Evolutionary conservation across 805 yeast genomes (phyloP), one percentile per base, ranked within the genome.

Genomic region (Naumovozyma castellii): DNA sequence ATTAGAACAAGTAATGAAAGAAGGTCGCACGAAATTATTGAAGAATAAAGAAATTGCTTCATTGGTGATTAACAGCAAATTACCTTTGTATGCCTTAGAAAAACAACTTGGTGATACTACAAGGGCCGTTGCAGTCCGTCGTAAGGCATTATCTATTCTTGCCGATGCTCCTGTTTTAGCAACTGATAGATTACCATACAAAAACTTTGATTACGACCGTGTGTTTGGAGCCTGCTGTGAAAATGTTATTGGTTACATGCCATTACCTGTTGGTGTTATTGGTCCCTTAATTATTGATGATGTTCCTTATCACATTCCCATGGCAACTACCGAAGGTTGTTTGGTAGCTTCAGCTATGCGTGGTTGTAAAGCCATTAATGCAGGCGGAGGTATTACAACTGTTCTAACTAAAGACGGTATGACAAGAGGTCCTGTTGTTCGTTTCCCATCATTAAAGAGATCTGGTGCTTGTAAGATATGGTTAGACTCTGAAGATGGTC

Each of bases 251-350:
- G 99, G 99, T 22, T 92, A 72, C 59, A 76, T 90, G 79, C 99
- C 98, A 19, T 62, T 92, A 33, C 99, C 99, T 5, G 86, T 92
- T 41, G 99, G 99, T 62, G 80, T 92, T 57, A 97, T 97, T 19
- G 99, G 99, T 39, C 99, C 99, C 8, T 65, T 92, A 60, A 71
- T 85, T 40, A 84, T 92, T 54, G 97, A 92, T 62, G 94, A 90
- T 38, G 77, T 73, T 48, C 78, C 94, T 35, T 82, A 73, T 61
- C 95, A 87, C 64, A 80, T 92, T 50, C 99, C 99, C 31, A 86
- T 92, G 95, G 99, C 99, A 19, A 92, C 99, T 14, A 92, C 98
- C 28, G 99, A 92, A 68, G 99, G 99, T 39, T 94, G 97, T 66
- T 72, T 92, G 43, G 97, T 92, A 49, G 99, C 99, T 3, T 87